phyloP scores from a whole-genome alignment of 148 eudicot genomes.

The Camellia japonica region DNA sequence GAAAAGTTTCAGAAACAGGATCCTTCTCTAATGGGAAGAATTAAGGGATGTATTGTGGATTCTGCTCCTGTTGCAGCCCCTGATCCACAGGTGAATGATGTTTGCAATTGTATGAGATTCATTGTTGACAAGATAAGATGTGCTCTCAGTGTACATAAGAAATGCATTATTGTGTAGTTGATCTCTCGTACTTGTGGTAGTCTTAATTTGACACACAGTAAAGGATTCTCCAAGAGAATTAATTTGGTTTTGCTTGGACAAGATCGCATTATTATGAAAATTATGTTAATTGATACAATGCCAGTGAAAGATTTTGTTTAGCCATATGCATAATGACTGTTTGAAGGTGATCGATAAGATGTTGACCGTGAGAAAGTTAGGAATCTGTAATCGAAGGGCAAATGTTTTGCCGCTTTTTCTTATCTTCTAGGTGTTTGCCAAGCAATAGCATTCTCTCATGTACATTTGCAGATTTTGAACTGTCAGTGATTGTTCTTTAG shows the following conservation, averaged over 20 bases:
- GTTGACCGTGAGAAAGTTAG: neutral
- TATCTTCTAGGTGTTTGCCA: neutral
- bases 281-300: neutral
- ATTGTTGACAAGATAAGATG: neutral
- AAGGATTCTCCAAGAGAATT: neutral
- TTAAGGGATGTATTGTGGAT: conserved; percentile 91
- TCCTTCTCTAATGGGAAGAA: conserved; percentile 50
- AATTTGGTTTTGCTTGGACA: neutral
- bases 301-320: neutral
- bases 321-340: neutral
- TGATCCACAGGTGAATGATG: conserved; percentile 77
- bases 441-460: neutral
- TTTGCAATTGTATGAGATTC: neutral
- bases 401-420: neutral
- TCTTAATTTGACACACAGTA: neutral
- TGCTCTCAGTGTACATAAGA: neutral
- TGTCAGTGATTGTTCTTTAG: neutral
- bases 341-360: neutral
- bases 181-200: neutral
- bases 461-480: neutral
- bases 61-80: conserved; percentile 95
- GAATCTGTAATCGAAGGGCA: neutral
- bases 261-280: neutral
- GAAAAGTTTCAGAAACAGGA: conserved; percentile 81
- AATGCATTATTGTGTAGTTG: too few relatives aligned